Percentiles rank a stretch among this genome's conserved stretches.
Conservation (phyloP, 768 basidiomycete species). For the Suillus subalutaceus region DNA sequence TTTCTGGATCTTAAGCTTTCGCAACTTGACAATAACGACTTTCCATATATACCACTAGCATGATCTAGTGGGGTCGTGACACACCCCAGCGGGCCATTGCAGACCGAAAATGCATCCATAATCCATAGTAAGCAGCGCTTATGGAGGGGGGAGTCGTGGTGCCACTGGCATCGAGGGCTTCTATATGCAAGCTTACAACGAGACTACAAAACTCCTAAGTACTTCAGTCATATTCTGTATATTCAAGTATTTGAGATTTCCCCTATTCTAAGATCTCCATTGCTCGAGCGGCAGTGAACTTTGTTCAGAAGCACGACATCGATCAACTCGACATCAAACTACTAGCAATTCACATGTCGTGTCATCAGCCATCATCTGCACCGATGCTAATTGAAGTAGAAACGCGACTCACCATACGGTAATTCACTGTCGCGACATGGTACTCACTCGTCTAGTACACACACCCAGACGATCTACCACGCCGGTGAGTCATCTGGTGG, state of each 20-base stretch:
- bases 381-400: not conserved
- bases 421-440: too few relatives aligned
- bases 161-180: not conserved
- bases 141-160: not conserved
- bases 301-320: not conserved
- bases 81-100: too few relatives aligned
- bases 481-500: not conserved
- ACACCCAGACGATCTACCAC: not conserved
- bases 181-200: not conserved
- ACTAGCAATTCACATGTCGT: not conserved
- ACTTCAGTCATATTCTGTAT: not conserved
- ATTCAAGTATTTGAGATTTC: not conserved
- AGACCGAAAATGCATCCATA: too few relatives aligned
- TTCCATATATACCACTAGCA: not conserved
- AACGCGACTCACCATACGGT: not conserved
- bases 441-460: not conserved
- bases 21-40: not conserved
- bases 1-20: not conserved
- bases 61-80: too few relatives aligned
- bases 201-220: not conserved
- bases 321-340: not conserved
- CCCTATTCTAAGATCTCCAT: not conserved
- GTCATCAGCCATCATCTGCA: not conserved
- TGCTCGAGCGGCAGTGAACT: not conserved
- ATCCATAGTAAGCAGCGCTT: not conserved